Base-by-base conservation (phyloP, 495 filamentous ascomycete genomes). In the Cairneyella variabilis region DNA sequence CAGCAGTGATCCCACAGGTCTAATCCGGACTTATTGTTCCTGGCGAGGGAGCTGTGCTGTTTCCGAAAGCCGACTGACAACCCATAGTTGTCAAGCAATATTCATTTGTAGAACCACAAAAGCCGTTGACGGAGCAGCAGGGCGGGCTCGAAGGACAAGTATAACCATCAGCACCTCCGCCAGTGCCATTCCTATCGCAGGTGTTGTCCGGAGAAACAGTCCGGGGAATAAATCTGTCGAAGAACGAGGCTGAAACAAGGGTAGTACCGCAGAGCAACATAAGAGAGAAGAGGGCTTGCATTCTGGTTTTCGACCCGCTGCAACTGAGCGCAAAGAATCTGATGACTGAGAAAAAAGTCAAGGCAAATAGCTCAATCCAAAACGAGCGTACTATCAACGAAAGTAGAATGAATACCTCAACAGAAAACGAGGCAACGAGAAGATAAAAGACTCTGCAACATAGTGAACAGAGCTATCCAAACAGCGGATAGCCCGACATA, bases 1-100 rank as follows among this genome's bases (percentile, higher is more conserved):
- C 50, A 30, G 53, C 61, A 3, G 53, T 56, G 18, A 53, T 57
- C 3, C 71, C 71, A 39, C 71, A 74, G 2, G 69, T 71, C 12
- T 70, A 41, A 32, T 73, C 71, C 14, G 71, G 71, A 3, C 64
- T 67, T n/a, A 65, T 38, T 2, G 49, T 53, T 3, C 56, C 48
- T 0, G 30, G 16, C 26, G 48, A 32, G 1, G 56, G 48, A 22
- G 36, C 34, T 18, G 42, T 58, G 17, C 56, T 53, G 20, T 48
- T 58, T 28, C 56, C 56, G 30, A 48, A 58, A 14, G 26, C 28
- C 12, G 56, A 10, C 38, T 59, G 57, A 18, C 57, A 60, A 3
- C 53, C 57, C n/a, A 14, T 14, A 14, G 51, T 42, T 6, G 51
- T 48, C 16, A 59, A 28, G 25, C 57, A 60, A 28, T 60, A 60